Evolutionary conservation across 2,329 filamentous ascomycete genomes (phyloP).

Genomic region (Tolypocladium sp.): DNA sequence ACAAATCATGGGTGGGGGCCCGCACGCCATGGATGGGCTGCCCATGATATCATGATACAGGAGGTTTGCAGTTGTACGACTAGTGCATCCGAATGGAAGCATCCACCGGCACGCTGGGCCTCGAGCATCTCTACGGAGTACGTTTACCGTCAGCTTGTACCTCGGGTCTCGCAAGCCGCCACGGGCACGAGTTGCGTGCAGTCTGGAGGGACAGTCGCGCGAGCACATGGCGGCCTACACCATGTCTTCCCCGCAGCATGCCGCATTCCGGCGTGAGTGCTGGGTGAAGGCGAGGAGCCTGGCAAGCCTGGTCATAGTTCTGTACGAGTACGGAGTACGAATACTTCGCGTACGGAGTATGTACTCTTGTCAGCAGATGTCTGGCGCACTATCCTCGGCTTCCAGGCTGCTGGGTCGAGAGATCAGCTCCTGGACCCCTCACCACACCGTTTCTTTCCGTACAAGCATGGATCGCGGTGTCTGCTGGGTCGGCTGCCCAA

Average conservation of each 20-base stretch:
- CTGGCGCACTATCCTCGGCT: neutral
- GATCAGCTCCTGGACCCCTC: neutral
- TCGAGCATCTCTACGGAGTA: neutral
- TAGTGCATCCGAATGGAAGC: neutral
- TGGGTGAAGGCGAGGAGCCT: neutral
- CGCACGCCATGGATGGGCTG: neutral
- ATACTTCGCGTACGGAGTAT: too few relatives aligned
- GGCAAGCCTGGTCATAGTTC: neutral
- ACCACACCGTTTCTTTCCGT: neutral
- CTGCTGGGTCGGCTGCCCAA: neutral
- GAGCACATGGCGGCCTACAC: neutral
- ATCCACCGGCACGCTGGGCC: neutral
- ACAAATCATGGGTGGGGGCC: conserved; percentile 5
- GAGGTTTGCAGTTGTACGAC: neutral
- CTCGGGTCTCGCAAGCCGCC: neutral
- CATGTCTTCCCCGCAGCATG: neutral
- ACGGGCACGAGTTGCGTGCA: neutral
- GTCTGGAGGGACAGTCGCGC: neutral
- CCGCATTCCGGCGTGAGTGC: neutral
- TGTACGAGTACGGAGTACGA: neutral
- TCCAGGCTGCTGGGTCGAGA: neutral
- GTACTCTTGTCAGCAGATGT: too few relatives aligned
- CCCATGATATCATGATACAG: conserved; percentile 24
- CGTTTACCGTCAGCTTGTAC: neutral
- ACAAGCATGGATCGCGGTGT: neutral